Conservation (phyloP, 208 protist genomes). For the Blechomonas ayalai region DNA sequence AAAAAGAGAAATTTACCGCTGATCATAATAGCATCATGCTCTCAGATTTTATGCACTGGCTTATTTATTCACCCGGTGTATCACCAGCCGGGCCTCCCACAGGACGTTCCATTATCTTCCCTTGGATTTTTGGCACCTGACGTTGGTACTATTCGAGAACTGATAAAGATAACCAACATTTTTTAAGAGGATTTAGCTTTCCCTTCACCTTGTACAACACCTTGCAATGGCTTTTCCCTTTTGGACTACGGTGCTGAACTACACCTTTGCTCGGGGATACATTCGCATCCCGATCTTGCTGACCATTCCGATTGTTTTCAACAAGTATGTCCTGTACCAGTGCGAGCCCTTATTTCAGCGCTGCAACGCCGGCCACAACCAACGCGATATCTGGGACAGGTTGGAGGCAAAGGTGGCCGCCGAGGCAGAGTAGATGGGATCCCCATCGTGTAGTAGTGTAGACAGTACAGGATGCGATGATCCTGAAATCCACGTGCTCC, state of each 20-base stretch:
- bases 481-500: too few species aligned
- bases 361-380: conserved; percentile 83
- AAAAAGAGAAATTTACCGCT: too few species aligned
- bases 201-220: not conserved
- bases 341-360: conserved; percentile 60
- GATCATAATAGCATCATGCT: too few species aligned
- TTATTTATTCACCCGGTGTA: too few species aligned
- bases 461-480: too few species aligned
- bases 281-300: conserved; percentile 80
- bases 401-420: conserved; percentile 67
- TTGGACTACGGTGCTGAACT: conserved; percentile 77
- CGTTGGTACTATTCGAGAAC: conserved; percentile 2
- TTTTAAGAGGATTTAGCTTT: not conserved
- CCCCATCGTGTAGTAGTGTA: too few species aligned
- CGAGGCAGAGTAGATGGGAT: conserved; percentile 24
- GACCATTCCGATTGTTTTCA: conserved; percentile 69
- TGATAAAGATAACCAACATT: conserved; percentile 1
- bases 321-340: conserved; percentile 72
- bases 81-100: too few species aligned
- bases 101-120: conserved; percentile 1
- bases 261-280: conserved; percentile 76
- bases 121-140: not conserved
- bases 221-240: conserved; percentile 42
- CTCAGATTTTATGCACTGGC: too few species aligned
- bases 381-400: conserved; percentile 78